Conservation (phyloP, 345 rosid species). For the Mallotus nudiflorus region DNA sequence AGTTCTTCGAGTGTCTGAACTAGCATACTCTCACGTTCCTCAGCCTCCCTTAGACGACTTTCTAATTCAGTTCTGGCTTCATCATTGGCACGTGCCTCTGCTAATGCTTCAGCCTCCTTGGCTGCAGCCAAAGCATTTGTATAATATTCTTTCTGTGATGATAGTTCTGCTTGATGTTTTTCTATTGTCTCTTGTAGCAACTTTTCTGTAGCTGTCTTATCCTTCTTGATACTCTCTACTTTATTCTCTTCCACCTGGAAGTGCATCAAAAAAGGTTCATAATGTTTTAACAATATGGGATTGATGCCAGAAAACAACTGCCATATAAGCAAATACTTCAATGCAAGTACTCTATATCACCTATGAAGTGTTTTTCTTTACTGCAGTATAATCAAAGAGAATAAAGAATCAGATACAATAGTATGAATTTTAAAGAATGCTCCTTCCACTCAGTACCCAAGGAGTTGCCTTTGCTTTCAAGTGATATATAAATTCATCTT, state of each 20-base stretch:
- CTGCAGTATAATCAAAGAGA: background rate
- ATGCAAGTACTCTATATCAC: background rate
- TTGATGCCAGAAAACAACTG: conserved; percentile 7
- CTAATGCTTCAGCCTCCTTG: conserved; percentile 91
- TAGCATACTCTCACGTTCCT: conserved; percentile 92
- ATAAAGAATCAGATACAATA: background rate
- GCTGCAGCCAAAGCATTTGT: conserved; percentile 83
- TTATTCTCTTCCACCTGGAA: conserved; percentile 92
- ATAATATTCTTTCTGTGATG: conserved; percentile 79
- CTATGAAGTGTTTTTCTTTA: background rate
- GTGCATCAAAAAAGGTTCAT: conserved; percentile 17
- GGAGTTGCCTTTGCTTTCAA: background rate
- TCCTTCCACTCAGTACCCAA: background rate
- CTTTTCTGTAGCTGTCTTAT: conserved; percentile 87
- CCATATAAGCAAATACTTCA: conserved; percentile 1
- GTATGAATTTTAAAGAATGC: background rate
- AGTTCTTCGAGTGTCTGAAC: conserved; percentile 92
- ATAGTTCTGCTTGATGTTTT: conserved; percentile 85
- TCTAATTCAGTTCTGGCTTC: conserved; percentile 93
- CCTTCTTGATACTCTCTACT: conserved; percentile 87
- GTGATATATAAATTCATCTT: background rate
- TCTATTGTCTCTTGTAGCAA: conserved; percentile 96
- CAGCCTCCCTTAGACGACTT: conserved; percentile 82
- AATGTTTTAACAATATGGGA: conserved; percentile 5
- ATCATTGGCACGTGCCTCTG: conserved; percentile 85